Percentiles rank a stretch among this genome's conserved stretches.
Evolutionary conservation across 169 alveolate genomes (phyloP).

Genomic region (Sarcocystis neurona): DNA sequence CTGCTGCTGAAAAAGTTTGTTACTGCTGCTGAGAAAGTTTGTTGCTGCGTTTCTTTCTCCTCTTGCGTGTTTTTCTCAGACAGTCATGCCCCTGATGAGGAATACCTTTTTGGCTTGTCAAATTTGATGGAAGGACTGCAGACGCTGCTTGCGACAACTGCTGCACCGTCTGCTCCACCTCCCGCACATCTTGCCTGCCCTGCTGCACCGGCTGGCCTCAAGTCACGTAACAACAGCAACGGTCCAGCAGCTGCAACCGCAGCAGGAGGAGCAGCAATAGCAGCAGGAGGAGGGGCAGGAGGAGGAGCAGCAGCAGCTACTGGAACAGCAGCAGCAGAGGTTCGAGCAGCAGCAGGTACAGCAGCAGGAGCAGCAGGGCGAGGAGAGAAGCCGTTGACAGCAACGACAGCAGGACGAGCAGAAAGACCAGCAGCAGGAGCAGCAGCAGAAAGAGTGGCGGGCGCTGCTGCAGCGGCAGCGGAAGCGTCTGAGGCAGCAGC

Average conservation of each 20-base stretch:
- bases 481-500: not conserved
- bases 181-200: not conserved
- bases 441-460: not conserved
- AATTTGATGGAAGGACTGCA: slow-evolving; percentile 69
- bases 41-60: not conserved
- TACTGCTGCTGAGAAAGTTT: too few species aligned
- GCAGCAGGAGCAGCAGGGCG: not conserved
- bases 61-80: slow-evolving; percentile 19
- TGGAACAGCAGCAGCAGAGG: not conserved
- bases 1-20: too few species aligned
- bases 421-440: not conserved
- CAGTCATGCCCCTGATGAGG: slow-evolving; percentile 75
- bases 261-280: not conserved
- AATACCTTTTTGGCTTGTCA: slow-evolving; percentile 71
- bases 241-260: slow-evolving; percentile 12
- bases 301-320: not conserved
- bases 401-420: not conserved
- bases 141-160: slow-evolving; percentile 47
- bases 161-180: slow-evolving; percentile 4
- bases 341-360: not conserved
- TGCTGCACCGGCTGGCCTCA: not conserved
- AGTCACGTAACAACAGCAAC: slow-evolving; percentile 20
- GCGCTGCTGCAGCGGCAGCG: not conserved
- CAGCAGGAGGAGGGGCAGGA: not conserved
- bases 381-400: not conserved